Conservation (phyloP, 148 eudicot species). For the Rhododendron ferrugineum region DNA sequence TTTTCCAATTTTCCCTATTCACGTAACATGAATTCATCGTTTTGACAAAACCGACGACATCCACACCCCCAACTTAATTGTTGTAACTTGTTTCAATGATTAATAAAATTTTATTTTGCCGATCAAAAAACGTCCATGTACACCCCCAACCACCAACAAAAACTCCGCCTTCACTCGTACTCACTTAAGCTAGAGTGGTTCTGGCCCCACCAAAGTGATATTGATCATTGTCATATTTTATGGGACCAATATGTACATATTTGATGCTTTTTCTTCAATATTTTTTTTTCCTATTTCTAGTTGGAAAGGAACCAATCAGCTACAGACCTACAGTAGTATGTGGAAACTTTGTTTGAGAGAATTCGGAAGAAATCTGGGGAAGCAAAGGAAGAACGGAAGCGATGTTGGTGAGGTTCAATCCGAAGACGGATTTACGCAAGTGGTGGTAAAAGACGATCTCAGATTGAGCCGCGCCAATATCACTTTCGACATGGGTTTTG, state of each 20-base stretch:
- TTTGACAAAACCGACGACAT: not conserved
- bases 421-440: slow-evolving; percentile 69
- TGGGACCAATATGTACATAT: not conserved
- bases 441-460: slow-evolving; percentile 59
- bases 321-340: not conserved
- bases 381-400: slow-evolving; percentile 29
- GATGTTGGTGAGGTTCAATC: slow-evolving; percentile 99
- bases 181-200: not conserved
- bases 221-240: not conserved
- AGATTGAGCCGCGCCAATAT: slow-evolving; percentile 99
- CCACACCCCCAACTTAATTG: too few species aligned
- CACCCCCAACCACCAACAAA: slow-evolving; percentile 15
- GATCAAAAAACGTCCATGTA: not conserved
- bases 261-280: not conserved
- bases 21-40: not conserved
- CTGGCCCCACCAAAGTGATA: not conserved
- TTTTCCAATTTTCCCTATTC: not conserved
- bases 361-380: not conserved
- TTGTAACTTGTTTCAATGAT: too few species aligned
- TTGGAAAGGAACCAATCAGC: not conserved
- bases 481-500: slow-evolving; percentile 36
- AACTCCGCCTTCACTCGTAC: not conserved
- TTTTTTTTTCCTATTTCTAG: not conserved
- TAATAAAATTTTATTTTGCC: too few species aligned
- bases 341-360: not conserved